Evolutionary conservation across 805 yeast genomes (phyloP).

Genomic region (Spathaspora boniae): DNA sequence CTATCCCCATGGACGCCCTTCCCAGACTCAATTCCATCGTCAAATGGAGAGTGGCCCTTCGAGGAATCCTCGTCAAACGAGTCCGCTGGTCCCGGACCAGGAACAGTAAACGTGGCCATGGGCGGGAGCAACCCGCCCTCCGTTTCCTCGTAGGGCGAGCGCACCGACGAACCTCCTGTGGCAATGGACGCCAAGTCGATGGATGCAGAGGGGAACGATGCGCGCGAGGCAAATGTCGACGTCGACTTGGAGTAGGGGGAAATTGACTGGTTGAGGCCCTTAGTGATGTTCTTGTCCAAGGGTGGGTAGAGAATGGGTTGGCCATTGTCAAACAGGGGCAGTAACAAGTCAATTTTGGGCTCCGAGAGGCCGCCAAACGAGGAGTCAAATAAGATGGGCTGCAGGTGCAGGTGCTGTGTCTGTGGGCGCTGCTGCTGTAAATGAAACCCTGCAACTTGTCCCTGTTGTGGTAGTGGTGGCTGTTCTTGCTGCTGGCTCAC

Average conservation of each 20-base stretch:
- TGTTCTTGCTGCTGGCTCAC: slow-evolving; percentile 5
- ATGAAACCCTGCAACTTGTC: no score
- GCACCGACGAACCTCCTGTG: slow-evolving; percentile 14
- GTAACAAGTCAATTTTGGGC: slow-evolving; percentile 22
- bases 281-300: slow-evolving; percentile 9
- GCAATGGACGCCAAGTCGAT: slow-evolving; percentile 55
- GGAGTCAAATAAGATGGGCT: no score
- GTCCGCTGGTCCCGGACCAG: no score
- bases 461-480: slow-evolving; percentile 2
- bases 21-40: no score
- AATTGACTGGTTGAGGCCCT: slow-evolving; percentile 10
- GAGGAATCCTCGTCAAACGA: no score
- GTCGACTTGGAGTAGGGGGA: background rate
- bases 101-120: slow-evolving; percentile 26
- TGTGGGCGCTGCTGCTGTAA: slow-evolving; percentile 6
- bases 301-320: slow-evolving; percentile 2
- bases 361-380: background rate
- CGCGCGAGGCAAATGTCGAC: slow-evolving; percentile 14
- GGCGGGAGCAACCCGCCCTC: slow-evolving; percentile 28
- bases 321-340: slow-evolving; percentile 20
- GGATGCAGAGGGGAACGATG: slow-evolving; percentile 46
- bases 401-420: no score
- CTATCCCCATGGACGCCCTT: slow-evolving; percentile 2
- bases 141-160: no score
- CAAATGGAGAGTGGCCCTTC: no score